Percentiles rank a stretch among this genome's conserved stretches.
These are phyloP conservation scores for Blyttiomyces sp. DNA, from an alignment of 371 early-diverging fungal genomes.

Conservation along the genomic window DNA sequence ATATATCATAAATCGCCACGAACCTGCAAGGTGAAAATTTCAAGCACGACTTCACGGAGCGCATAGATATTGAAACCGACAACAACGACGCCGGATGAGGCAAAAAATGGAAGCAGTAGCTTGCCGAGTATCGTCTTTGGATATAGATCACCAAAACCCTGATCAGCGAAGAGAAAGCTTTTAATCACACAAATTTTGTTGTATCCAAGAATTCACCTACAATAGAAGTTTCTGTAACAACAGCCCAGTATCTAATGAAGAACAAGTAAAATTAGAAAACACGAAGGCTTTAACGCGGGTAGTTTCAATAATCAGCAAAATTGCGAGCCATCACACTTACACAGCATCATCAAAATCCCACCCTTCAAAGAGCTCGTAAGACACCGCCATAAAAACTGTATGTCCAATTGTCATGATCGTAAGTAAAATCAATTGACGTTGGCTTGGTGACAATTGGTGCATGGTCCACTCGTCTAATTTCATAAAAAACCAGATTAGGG, in stretches of 20 bases:
- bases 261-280: not conserved
- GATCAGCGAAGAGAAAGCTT: no score
- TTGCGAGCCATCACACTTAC: conserved; percentile 17
- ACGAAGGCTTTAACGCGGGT: no score
- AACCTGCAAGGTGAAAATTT: conserved; percentile 40
- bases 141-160: conserved; percentile 46
- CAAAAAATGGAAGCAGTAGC: conserved; percentile 24
- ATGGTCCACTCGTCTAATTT: conserved; percentile 22
- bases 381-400: conserved; percentile 15
- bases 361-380: conserved; percentile 38
- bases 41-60: conserved; percentile 41
- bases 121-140: conserved; percentile 34
- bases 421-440: conserved; percentile 43
- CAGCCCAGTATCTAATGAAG: conserved; percentile 20
- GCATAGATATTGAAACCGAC: conserved; percentile 42
- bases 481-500: no score
- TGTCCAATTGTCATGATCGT: conserved; percentile 34
- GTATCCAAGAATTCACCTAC: no score
- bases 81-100: conserved; percentile 32
- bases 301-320: no score
- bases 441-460: conserved; percentile 35
- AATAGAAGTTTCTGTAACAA: conserved; percentile 39
- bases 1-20: no score
- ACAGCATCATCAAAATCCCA: conserved; percentile 39
- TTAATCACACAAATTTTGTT: no score